Base-by-base conservation (phyloP, 495 filamentous ascomycete genomes). In the Symbiotaphrina buchneri region DNA sequence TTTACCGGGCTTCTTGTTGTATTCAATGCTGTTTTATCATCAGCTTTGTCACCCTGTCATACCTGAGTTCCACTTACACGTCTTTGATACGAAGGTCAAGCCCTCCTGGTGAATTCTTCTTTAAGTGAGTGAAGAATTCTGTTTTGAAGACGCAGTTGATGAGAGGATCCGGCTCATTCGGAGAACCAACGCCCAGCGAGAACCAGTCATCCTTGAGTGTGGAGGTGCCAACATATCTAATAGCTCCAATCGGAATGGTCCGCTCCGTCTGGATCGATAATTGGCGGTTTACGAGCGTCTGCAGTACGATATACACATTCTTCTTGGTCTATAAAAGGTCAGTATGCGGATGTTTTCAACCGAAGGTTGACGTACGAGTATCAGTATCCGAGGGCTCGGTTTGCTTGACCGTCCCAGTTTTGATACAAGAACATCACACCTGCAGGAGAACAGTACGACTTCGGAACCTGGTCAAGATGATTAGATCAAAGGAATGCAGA, bases 1-100 rank as follows among this genome's bases (percentile, higher is more conserved):
- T 58, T 99, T 99, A 21, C 82, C 81, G 3, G 90, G 90, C 55
- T 99, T 99, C 65, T 95, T 99, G 44, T 84, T 82, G 50, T 87
- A 99, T 46, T 94, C 81, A 45, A 99, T 84, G 1, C 59, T 66
- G 41, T 60, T 42, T 58, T 51, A 14, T 21, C 28, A 25, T 7
- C 10, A 2, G 19, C 1, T 18, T 6, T 7, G 30, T 21, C 14
- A 27, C 5, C 22, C n/a, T 31, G 21, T 18, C 25, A 14, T 16
- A 23, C 6, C 3, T 37, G 5, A n/a, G 5, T 6, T 24, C 4
- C 34, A 51, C 56, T 52, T 47, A 63, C 53, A 63, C 63, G 19
- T 84, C 71, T 10, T 56, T 67, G 35, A 97, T 78, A 56, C 76
- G 80, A 34, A 97, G 47, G 45, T 76, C 77, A 43, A 87, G 58